phyloP scores from a whole-genome alignment of 2,329 filamentous ascomycete species.

The Diplodia intermedia region DNA sequence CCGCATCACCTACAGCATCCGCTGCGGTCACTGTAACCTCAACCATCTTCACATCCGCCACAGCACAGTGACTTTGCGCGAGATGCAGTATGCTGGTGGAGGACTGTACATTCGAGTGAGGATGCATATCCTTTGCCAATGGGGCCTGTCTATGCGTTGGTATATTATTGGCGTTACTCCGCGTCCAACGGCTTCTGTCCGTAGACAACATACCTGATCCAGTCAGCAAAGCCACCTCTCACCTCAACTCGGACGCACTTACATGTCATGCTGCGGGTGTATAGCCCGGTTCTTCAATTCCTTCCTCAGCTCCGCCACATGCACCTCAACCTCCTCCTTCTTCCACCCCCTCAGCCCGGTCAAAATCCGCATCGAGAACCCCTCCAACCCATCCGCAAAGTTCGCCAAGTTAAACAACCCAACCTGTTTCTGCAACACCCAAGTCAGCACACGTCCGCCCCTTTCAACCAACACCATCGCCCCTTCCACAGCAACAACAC shows the following conservation, averaged over 20 bases:
- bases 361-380: conserved; percentile 9
- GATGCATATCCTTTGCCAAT: too few relatives aligned
- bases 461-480: too few relatives aligned
- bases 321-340: conserved; percentile 8
- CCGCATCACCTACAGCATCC: background rate
- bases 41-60: background rate
- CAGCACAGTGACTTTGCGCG: background rate
- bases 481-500: too few relatives aligned
- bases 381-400: conserved; percentile 38
- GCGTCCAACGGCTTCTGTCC: conserved; percentile 2
- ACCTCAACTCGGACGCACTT: background rate
- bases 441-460: too few relatives aligned
- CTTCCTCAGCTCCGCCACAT: background rate
- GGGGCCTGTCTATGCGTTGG: background rate
- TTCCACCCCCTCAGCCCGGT: background rate
- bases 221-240: background rate
- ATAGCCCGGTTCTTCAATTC: conserved; percentile 3
- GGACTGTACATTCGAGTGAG: too few relatives aligned
- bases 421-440: background rate
- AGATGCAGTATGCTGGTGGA: too few relatives aligned
- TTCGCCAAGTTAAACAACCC: background rate
- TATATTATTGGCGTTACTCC: background rate
- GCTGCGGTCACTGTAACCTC: background rate
- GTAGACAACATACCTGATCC: background rate
- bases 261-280: conserved; percentile 15